Base-by-base conservation (phyloP, 2,329 filamentous ascomycete species). In the Dryadomyces sulphureus region DNA sequence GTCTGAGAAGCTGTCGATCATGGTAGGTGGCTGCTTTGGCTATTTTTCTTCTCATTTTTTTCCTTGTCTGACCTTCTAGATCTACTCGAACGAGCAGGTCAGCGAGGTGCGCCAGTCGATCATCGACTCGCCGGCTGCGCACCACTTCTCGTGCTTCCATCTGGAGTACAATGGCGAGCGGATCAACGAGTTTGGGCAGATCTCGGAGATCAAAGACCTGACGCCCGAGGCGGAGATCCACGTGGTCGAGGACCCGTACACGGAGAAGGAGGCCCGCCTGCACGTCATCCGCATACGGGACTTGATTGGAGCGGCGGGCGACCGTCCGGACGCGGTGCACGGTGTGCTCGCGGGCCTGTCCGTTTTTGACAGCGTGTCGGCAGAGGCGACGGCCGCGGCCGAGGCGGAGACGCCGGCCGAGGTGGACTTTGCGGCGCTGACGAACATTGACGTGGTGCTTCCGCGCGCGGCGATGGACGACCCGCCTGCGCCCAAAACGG, bases 141-240 rank as follows among this genome's bases (percentile, higher is more conserved):
- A 95, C 67, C 88, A 94, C 65, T 95, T 95, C 69, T 94, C 92
- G 45, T 98, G 92, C 72, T 98, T 98, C 70, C 92, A 98, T 66
- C 79, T 98, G 57, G 89, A 96, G 67, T 81, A 89, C 67, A 81
- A 85, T 49, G 86, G 87, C 54, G 71, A 84, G 64, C 83, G 84
- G 53, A 82, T 98, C 72, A 96, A 96, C 63, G 92, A 98, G 65
- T 96, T 92, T 57, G 76, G 93, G 49, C 83, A 93, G 61, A 75
- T 98, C 51, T 88, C 86, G 46, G 90, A 98, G 60, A 84, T 98
- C 46, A 74, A 83, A 41, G 87, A 77, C 47, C 75, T 98, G 46
- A 76, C 77, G 45, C 65, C 81, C 30, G 80, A 88, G 51, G 84
- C 89, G 32, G 83, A 89, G 57, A 74, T 95, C 48, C 75, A 74